phyloP scores from a whole-genome alignment of 2,329 filamentous ascomycete genomes.

The Penicillium sp. region DNA sequence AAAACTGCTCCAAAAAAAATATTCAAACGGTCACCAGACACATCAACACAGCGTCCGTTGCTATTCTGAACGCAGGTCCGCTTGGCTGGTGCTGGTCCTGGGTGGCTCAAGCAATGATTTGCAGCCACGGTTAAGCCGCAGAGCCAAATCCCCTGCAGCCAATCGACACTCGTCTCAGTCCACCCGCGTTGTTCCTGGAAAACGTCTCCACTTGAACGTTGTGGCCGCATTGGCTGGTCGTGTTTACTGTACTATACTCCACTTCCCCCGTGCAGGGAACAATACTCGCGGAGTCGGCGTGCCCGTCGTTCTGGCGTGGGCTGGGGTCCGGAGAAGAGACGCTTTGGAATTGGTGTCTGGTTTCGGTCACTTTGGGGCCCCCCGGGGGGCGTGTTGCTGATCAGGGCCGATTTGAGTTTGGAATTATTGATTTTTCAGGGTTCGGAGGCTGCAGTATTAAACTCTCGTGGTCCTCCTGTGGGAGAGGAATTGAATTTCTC shows the following conservation, averaged over 20 bases:
- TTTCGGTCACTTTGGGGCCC: neutral
- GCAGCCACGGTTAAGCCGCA: slow-evolving; percentile 9
- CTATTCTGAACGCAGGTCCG: slow-evolving; percentile 7
- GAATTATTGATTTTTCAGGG: slow-evolving; percentile 1
- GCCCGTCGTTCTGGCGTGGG: neutral
- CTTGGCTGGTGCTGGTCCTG: neutral
- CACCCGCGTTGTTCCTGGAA: neutral
- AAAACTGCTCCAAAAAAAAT: neutral
- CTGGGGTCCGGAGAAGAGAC: slow-evolving; percentile 4
- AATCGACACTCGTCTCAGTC: neutral
- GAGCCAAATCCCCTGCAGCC: slow-evolving; percentile 1
- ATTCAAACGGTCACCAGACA: neutral
- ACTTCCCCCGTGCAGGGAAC: neutral
- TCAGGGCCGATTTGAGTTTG: slow-evolving; percentile 1
- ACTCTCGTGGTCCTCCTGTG: neutral
- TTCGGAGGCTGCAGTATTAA: slow-evolving; percentile 16
- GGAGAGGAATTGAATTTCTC: neutral
- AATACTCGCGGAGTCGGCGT: neutral
- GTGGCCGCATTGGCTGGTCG: slow-evolving; percentile 12
- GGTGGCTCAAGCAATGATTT: slow-evolving; percentile 6
- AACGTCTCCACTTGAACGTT: neutral
- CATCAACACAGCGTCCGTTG: no score
- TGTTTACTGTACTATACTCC: neutral
- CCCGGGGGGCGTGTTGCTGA: slow-evolving; percentile 1
- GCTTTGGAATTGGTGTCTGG: slow-evolving; percentile 5